phyloP scores from a whole-genome alignment of 129 eudicot species.

The Glebionis coronaria region DNA sequence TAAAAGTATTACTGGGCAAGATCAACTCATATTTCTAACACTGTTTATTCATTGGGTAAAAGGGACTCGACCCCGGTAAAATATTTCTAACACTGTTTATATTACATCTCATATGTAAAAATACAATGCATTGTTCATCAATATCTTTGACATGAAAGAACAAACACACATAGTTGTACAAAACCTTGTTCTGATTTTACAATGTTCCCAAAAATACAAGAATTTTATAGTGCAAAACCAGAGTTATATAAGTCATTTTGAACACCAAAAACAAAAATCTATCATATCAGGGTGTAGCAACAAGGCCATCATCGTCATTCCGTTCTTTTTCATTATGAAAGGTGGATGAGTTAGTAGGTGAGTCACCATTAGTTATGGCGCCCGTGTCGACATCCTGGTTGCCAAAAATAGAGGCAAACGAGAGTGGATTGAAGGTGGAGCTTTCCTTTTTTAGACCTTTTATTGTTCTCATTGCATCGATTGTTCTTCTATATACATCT shows the following conservation, averaged over 20 bases:
- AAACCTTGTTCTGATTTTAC: conserved; percentile 19
- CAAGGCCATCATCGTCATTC: not conserved
- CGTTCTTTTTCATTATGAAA: not conserved
- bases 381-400: conserved; percentile 7
- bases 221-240: conserved; percentile 15
- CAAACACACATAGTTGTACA: conserved; percentile 20
- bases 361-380: conserved; percentile 20
- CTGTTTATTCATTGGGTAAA: too few relatives aligned
- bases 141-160: not conserved
- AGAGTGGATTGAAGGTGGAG: conserved; percentile 14
- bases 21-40: too few relatives aligned
- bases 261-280: conserved; percentile 9
- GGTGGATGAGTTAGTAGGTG: conserved; percentile 15
- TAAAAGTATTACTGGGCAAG: too few relatives aligned
- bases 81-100: too few relatives aligned
- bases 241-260: not conserved
- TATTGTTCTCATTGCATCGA: conserved; percentile 17
- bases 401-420: conserved; percentile 17
- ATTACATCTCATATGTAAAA: too few relatives aligned
- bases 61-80: too few relatives aligned
- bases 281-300: conserved; percentile 2
- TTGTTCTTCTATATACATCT: conserved; percentile 15
- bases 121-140: too few relatives aligned
- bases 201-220: conserved; percentile 4
- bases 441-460: conserved; percentile 18